Conservation (phyloP, 352 stramenopile genomes). For the Globisporangium mamillatum region DNA sequence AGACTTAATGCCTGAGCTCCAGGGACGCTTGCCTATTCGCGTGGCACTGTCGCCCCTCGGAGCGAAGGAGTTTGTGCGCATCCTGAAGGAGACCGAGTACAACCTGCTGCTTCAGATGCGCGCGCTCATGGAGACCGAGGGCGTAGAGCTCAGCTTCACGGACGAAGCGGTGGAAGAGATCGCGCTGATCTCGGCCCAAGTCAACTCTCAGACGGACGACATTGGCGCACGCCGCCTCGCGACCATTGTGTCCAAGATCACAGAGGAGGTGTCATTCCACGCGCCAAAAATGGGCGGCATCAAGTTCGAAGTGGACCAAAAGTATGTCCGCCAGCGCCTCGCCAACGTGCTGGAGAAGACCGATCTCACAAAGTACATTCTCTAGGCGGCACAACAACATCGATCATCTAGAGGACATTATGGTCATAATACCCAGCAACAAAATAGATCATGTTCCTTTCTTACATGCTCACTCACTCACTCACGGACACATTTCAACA, state of each 20-base stretch:
- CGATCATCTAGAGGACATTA: neutral
- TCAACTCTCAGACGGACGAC: conserved; percentile 97
- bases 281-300: conserved; percentile 88
- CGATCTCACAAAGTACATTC: conserved; percentile 97
- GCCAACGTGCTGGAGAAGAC: conserved; percentile 92
- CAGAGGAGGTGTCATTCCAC: conserved; percentile 98
- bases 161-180: conserved; percentile 97
- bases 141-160: conserved; percentile 93
- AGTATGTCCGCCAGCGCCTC: conserved; percentile 91
- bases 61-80: conserved; percentile 97
- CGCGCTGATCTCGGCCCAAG: conserved; percentile 89
- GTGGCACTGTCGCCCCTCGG: conserved; percentile 96
- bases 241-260: conserved; percentile 96
- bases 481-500: neutral
- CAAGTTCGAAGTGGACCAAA: conserved; percentile 89
- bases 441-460: conserved; percentile 2
- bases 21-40: conserved; percentile 97
- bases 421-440: neutral
- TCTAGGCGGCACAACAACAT: conserved; percentile 53
- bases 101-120: conserved; percentile 97
- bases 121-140: conserved; percentile 95
- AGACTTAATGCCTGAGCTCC: conserved; percentile 97
- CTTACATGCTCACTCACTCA: neutral
- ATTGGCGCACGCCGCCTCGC: conserved; percentile 97
- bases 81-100: conserved; percentile 94